A percentile compares a stretch with the other conserved stretches of the same genome.
Evolutionary conservation across 2,329 filamentous ascomycete species (phyloP).

Genomic region (Zymoseptoria brevis): DNA sequence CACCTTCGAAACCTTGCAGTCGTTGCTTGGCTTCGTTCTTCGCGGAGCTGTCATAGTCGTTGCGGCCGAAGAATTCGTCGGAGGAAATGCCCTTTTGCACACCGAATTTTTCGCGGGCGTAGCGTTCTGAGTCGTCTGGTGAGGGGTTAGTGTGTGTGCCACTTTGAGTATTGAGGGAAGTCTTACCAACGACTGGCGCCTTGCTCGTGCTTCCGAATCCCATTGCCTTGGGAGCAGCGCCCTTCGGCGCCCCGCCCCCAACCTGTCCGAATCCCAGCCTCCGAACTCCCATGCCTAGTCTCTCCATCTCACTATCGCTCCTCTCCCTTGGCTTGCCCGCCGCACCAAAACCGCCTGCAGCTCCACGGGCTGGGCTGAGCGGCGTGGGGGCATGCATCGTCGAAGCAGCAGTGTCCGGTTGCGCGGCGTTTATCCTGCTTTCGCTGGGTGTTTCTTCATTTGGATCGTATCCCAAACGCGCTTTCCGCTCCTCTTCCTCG

Average conservation of each 20-base stretch:
- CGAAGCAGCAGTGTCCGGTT: slow-evolving; percentile 34
- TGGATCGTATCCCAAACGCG: slow-evolving; percentile 90
- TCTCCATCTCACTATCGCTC: slow-evolving; percentile 70
- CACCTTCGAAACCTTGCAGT: slow-evolving; percentile 87
- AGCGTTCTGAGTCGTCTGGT: slow-evolving; percentile 66
- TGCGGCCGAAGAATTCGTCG: slow-evolving; percentile 96
- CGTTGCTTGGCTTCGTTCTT: slow-evolving; percentile 80
- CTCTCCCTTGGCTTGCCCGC: slow-evolving; percentile 45
- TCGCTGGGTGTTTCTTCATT: slow-evolving; percentile 61
- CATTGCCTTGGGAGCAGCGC: slow-evolving; percentile 51
- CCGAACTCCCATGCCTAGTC: slow-evolving; percentile 79
- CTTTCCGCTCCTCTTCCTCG: slow-evolving; percentile 92
- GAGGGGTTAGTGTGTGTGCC: not conserved
- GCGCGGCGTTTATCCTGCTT: slow-evolving; percentile 38
- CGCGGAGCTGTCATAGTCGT: slow-evolving; percentile 68
- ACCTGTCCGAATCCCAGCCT: slow-evolving; percentile 84
- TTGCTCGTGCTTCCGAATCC: slow-evolving; percentile 71
- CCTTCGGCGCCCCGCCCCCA: slow-evolving; percentile 41
- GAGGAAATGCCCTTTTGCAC: slow-evolving; percentile 92
- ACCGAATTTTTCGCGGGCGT: slow-evolving; percentile 82
- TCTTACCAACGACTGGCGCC: slow-evolving; percentile 56
- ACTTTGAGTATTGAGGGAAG: not conserved
- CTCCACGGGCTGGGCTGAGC: slow-evolving; percentile 52
- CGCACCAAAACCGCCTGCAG: slow-evolving; percentile 51
- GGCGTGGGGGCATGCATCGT: slow-evolving; percentile 69